Evolutionary conservation across 1,284 basidiomycete genomes (phyloP).

Genomic region (Trametes pubescens): DNA sequence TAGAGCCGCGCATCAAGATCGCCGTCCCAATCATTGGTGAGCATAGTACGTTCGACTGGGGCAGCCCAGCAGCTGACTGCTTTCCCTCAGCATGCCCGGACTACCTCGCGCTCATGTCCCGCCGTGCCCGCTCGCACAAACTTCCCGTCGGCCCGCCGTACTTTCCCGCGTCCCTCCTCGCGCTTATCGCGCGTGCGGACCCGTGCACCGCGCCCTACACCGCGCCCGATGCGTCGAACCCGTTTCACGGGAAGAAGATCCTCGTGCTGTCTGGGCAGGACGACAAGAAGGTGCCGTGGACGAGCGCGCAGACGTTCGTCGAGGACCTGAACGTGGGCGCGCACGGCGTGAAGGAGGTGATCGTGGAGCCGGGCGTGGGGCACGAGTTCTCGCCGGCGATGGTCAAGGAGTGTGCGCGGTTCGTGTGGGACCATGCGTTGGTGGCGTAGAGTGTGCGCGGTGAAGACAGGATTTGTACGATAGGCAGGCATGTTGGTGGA

Average conservation of each 20-base stretch:
- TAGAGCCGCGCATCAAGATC: slow-evolving; percentile 72
- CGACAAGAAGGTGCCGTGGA: slow-evolving; percentile 69
- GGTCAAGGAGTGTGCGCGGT: slow-evolving; percentile 53
- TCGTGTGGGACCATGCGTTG: slow-evolving; percentile 48
- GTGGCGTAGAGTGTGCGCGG: slow-evolving; percentile 2
- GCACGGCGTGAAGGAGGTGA: slow-evolving; percentile 56
- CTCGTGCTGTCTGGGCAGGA: slow-evolving; percentile 69
- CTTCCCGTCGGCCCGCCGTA: slow-evolving; percentile 61
- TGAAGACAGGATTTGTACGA: not conserved
- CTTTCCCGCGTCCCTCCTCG: slow-evolving; percentile 63
- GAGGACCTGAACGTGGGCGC: slow-evolving; percentile 57
- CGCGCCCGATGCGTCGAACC: slow-evolving; percentile 52
- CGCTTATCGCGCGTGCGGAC: slow-evolving; percentile 55
- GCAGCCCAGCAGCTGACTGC: not conserved
- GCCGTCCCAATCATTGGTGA: slow-evolving; percentile 80
- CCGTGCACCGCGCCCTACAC: slow-evolving; percentile 52
- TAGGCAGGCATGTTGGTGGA: too few species aligned
- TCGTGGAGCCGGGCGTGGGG: slow-evolving; percentile 56
- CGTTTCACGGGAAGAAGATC: slow-evolving; percentile 74
- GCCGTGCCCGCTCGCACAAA: slow-evolving; percentile 58
- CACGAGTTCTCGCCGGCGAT: slow-evolving; percentile 63
- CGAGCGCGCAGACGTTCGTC: slow-evolving; percentile 55
- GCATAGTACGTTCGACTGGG: not conserved
- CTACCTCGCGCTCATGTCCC: slow-evolving; percentile 66
- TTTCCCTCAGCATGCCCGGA: slow-evolving; percentile 64